Base-by-base conservation (phyloP, 805 yeast genomes). In the Wickerhamiella australiensis region DNA sequence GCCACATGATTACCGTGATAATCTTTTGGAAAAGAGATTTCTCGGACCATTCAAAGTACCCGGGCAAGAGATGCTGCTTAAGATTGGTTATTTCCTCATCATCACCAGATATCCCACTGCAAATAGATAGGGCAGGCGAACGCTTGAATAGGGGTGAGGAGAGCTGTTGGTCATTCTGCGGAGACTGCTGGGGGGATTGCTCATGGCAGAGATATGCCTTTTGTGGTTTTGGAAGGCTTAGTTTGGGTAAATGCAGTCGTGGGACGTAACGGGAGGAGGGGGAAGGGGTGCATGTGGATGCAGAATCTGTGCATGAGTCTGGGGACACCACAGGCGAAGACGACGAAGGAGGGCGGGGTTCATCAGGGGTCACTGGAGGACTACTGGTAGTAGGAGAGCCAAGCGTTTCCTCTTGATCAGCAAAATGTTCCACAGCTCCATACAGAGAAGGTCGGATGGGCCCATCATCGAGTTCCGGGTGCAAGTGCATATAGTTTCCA, bases 1-100 rank as follows among this genome's bases (percentile, higher is more conserved):
- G 68, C 11, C 61, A 61, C 21, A 65, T 56, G 3, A 64, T 8
- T 1, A 64, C 31, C 22, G 62, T 56, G 18, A 59, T 42, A n/a
- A 63, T 13, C 17, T 56, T 55, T 23, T 57, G 56, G 17, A 53
- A 35, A 44, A 53, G 45, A 2, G 64, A 50, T 41, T 63, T 65
- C 13, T 57, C 54, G 6, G 25, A 12, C 41, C 63, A 42, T 11
- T 52, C 58, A 2, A 41, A 46, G 3, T 65, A 37, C 4, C 66
- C 58, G 1, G 69, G 69, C 49, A 64, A 63, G 31, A 66, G n/a
- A 43, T 23, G 53, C 15, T 26, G 45, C 13, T 2, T 36, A 45
- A 37, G 12, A 6, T 26, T 17, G 15, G 33, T 12, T 13, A 13
- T 20, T 15, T 25, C 8, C 27, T 15, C 20, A 22, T 15, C n/a